These are phyloP conservation scores for Paspalum notatum DNA, from an alignment of 176 grass and related monocot species.

Conservation along the genomic window DNA sequence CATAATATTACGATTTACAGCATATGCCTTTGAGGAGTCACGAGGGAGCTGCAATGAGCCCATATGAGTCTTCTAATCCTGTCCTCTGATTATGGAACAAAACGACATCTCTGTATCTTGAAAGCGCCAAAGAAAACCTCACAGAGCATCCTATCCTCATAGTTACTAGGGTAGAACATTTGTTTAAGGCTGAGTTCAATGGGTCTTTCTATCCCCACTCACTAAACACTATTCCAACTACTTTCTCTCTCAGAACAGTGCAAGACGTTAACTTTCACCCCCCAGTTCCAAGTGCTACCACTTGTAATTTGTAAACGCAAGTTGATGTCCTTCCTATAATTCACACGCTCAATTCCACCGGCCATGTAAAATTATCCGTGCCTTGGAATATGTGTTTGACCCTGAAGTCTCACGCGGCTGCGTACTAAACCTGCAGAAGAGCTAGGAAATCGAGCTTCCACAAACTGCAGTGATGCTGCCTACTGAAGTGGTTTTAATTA, in stretches of 20 bases:
- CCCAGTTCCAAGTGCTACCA: neutral
- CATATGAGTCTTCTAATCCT: neutral
- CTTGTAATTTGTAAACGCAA: neutral
- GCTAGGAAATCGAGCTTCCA: neutral
- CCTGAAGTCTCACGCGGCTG: neutral
- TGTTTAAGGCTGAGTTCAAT: too few species aligned
- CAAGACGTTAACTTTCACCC: neutral
- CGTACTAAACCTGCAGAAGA: neutral
- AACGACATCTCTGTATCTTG: neutral
- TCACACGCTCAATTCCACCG: slow-evolving; percentile 26
- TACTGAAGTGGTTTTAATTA: neutral
- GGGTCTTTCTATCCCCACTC: too few species aligned
- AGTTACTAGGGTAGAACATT: neutral
- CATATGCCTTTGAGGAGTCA: neutral
- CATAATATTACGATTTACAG: neutral
- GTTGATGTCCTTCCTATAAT: neutral
- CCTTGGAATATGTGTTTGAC: slow-evolving; percentile 46
- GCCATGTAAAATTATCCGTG: slow-evolving; percentile 23
- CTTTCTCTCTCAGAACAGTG: too few species aligned
- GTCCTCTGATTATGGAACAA: slow-evolving; percentile 4
- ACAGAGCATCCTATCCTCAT: slow-evolving; percentile 14
- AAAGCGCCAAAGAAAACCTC: neutral
- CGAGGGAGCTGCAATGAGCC: neutral
- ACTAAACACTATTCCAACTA: too few species aligned
- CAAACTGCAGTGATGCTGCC: neutral